These are phyloP conservation scores for Fusarium pseudoanthophilum DNA, from an alignment of 2,329 filamentous ascomycete genomes.

Conservation along the genomic window DNA sequence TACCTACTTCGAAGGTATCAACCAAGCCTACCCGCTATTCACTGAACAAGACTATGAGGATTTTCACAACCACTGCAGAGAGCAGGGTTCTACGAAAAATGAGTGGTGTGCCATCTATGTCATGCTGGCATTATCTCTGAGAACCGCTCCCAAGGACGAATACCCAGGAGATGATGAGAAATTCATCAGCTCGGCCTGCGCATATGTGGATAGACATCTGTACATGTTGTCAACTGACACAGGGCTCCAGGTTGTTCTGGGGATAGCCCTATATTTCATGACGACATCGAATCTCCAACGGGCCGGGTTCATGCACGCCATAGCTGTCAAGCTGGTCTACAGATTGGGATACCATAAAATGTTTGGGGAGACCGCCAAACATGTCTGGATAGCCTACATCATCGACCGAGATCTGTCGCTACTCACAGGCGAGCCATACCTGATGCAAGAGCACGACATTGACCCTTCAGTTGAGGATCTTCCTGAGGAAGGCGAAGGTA, in stretches of 20 bases:
- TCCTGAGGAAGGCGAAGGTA: accelerated
- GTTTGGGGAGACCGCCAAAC: too few species aligned
- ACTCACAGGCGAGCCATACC: not conserved
- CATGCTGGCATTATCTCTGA: slow-evolving; percentile 15
- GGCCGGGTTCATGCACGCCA: not conserved
- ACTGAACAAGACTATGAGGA: not conserved
- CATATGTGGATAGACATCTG: not conserved
- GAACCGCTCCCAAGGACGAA: not conserved
- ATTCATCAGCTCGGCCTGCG: not conserved
- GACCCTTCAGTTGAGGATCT: not conserved
- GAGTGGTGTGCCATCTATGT: slow-evolving; percentile 3
- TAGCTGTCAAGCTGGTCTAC: slow-evolving; percentile 17
- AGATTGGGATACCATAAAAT: not conserved
- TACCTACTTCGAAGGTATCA: not conserved
- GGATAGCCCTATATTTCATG: not conserved
- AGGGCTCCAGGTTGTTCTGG: slow-evolving; percentile 12
- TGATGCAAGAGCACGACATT: slow-evolving; percentile 19
- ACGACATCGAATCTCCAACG: not conserved
- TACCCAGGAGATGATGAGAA: not conserved
- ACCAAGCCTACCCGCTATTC: not conserved
- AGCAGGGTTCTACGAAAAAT: not conserved
- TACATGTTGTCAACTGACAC: not conserved
- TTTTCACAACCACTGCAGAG: not conserved
- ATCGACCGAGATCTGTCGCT: slow-evolving; percentile 6
- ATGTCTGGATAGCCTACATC: slow-evolving; percentile 21